phyloP scores from a whole-genome alignment of 345 rosid genomes.

The Nephelium lappaceum region DNA sequence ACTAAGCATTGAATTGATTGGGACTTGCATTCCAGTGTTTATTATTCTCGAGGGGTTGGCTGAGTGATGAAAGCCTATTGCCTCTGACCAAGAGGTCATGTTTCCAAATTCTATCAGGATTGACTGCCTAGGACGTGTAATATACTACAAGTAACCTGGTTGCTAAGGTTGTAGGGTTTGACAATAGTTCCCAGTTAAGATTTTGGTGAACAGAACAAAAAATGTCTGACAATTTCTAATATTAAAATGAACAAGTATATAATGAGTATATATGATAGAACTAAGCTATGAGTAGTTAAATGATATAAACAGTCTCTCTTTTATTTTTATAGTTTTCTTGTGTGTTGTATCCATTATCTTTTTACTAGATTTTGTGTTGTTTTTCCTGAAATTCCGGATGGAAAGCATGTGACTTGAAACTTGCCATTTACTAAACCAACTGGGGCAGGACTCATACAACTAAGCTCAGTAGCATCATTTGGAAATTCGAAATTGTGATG shows the following conservation, averaged over 20 bases:
- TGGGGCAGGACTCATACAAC: background rate
- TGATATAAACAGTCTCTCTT: too few relatives aligned
- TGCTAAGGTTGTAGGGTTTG: constrained; percentile 1
- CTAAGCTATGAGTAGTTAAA: too few relatives aligned
- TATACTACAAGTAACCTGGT: background rate
- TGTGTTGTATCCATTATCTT: background rate
- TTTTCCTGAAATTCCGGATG: background rate
- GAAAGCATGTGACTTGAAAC: background rate
- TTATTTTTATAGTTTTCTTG: background rate
- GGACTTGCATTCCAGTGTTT: background rate
- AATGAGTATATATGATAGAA: too few relatives aligned
- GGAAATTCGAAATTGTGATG: too few relatives aligned
- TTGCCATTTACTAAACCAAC: too few relatives aligned
- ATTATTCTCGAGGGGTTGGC: background rate
- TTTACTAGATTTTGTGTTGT: background rate
- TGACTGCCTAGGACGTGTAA: background rate
- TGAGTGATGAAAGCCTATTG: background rate
- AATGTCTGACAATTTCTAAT: too few relatives aligned
- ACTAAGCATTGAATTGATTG: background rate
- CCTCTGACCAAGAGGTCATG: background rate
- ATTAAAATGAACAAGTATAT: too few relatives aligned
- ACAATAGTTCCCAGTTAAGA: background rate
- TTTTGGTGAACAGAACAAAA: too few relatives aligned
- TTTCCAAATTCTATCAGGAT: background rate
- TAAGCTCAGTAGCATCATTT: background rate